phyloP scores from a whole-genome alignment of 768 basidiomycete species.

The Russula vinacea region DNA sequence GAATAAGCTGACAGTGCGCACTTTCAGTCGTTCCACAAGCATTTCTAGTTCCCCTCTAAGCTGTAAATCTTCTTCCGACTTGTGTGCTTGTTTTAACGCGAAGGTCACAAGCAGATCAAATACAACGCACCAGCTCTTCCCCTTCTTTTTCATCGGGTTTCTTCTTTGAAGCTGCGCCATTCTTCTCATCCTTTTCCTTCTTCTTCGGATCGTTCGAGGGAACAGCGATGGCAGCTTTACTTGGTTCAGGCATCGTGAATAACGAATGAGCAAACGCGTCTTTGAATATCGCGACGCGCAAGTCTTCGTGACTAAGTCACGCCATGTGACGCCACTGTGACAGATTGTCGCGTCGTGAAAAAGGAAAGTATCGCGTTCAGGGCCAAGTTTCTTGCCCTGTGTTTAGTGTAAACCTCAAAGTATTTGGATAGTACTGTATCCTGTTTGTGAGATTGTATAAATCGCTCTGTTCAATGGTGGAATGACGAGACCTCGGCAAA shows the following conservation, averaged over 20 bases:
- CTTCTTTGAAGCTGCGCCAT: conserved; percentile 39
- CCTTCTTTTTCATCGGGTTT: conserved; percentile 52
- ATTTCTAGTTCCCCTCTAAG: conserved; percentile 94
- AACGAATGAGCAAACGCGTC: conserved; percentile 11
- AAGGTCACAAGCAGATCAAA: neutral
- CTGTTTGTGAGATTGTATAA: too few species aligned
- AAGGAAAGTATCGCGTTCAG: neutral
- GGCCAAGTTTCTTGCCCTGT: too few species aligned
- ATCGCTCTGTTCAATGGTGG: too few species aligned
- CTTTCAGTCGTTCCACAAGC: conserved; percentile 92
- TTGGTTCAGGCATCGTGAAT: conserved; percentile 53
- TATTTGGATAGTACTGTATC: too few species aligned
- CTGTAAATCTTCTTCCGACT: conserved; percentile 96
- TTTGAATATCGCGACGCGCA: conserved; percentile 24
- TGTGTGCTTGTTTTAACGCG: conserved; percentile 8
- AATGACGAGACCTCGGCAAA: too few species aligned
- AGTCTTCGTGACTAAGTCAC: conserved; percentile 25
- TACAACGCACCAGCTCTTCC: conserved; percentile 68
- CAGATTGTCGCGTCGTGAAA: neutral
- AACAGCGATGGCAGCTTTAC: conserved; percentile 59
- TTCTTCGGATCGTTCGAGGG: conserved; percentile 73
- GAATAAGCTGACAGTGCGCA: conserved; percentile 37
- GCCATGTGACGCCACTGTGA: neutral
- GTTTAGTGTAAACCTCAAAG: too few species aligned
- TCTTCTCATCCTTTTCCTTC: conserved; percentile 54